Evolutionary conservation across 495 filamentous ascomycete genomes (phyloP).

Genomic region (Penicillium bialowiezense): DNA sequence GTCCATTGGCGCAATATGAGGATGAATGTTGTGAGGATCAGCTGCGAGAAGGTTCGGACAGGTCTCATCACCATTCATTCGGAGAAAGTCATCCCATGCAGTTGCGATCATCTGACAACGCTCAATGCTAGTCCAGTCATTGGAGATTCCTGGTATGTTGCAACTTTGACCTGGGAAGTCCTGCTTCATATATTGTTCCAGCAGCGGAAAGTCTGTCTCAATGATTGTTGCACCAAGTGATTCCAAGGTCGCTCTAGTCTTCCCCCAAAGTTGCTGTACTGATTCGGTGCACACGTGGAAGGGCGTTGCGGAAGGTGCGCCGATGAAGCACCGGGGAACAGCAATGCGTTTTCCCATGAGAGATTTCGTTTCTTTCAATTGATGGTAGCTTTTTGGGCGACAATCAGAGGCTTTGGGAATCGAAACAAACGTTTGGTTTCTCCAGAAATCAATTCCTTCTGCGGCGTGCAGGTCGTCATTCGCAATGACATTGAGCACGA

Average conservation of each 20-base stretch:
- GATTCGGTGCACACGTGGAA: constrained; percentile 2
- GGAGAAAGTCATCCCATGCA: constrained; percentile 16
- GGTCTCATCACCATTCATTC: constrained; percentile 5
- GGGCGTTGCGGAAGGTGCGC: not conserved
- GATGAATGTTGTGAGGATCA: constrained; percentile 7
- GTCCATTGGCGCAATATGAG: not conserved
- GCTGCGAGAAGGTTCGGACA: not conserved
- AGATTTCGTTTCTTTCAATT: not conserved
- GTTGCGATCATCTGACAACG: constrained; percentile 13
- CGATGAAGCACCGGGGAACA: constrained; percentile 3
- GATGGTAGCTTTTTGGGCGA: constrained; percentile 6
- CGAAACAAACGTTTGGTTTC: constrained; percentile 11
- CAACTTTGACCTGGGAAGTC: constrained; percentile 4
- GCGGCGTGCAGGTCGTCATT: not conserved
- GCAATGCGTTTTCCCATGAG: constrained; percentile 4
- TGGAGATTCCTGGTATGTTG: not conserved
- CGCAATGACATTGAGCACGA: constrained; percentile 9
- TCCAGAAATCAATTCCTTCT: constrained; percentile 11
- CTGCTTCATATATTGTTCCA: constrained; percentile 4
- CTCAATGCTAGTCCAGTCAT: not conserved
- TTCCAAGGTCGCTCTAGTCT: not conserved
- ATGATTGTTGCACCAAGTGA: constrained; percentile 1
- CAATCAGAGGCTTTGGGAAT: not conserved
- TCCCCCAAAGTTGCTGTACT: constrained; percentile 5
- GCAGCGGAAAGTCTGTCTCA: constrained; percentile 5